Base-by-base conservation (phyloP, 768 basidiomycete species). In the Pleurotus tuoliensis region DNA sequence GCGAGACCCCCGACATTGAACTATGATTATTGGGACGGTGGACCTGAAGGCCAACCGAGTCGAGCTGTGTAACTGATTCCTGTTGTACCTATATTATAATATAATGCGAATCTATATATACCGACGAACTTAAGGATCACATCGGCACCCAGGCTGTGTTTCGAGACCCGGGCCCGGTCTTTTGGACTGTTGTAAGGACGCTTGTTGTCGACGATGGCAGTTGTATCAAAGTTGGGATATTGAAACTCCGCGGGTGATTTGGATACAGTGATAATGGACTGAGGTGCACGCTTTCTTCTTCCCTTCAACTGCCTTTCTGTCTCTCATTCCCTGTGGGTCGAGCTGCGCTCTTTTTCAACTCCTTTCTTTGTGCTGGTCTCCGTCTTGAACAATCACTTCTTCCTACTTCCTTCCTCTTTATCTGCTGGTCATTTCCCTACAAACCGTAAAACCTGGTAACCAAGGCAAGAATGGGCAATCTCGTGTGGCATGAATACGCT, bases 401-500 rank as follows among this genome's bases (percentile, higher is more conserved):
- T 73, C 73, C 63, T 62, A 67, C 59, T 45, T 48, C 59, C 40
- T 67, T 54, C 62, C 59, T 62, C 50, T 66, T 61, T 53, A 56
- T 57, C 51, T 15, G n/a, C 51, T 41, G 38, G 53, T 50, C 52
- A 61, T 47, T 13, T 58, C 62, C 49, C 56, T 57, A 53, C 51
- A 25, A 52, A 52, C 22, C 51, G 51, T 52, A 52, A 60, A 59
- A 55, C 58, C 57, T 62, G 56, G 55, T 56, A 38, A 59, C 55
- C 57, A 53, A 34, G 53, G 50, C 55, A 47, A 70, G 59, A 60
- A 94, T 93, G 92, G 92, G 90, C 60, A 85, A 83, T 48, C 79
- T 94, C 61, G 71, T 92, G 63, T 92, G 90, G 90, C 84, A 90
- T 70, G 82, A 90, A 62, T 84, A 89, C 67, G 75, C 83, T 62